Conservation (phyloP, 129 eudicot species). For the Gnaphalium uliginosum region DNA sequence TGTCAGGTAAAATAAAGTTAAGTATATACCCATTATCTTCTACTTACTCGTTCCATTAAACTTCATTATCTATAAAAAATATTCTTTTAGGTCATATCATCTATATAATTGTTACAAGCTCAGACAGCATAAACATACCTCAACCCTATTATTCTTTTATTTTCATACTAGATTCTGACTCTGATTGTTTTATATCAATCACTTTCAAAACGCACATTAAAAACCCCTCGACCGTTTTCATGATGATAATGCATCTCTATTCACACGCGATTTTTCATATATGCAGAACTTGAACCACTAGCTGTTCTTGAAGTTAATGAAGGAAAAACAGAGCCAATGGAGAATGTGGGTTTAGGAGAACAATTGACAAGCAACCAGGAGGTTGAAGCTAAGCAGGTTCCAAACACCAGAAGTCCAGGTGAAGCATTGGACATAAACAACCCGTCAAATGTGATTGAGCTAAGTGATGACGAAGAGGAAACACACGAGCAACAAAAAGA, state of each 20-base stretch:
- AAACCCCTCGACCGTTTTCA: background rate
- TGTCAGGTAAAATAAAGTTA: background rate
- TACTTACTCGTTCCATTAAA: background rate
- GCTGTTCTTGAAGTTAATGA: slow-evolving; percentile 3
- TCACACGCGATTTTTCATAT: background rate
- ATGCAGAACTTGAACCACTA: slow-evolving; percentile 22
- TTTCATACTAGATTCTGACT: no score
- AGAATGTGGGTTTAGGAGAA: slow-evolving; percentile 25
- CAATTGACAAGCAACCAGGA: slow-evolving; percentile 5
- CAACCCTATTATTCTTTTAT: background rate
- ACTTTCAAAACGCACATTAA: background rate
- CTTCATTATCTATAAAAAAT: background rate
- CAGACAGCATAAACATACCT: background rate
- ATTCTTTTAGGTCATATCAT: background rate
- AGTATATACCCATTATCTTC: background rate
- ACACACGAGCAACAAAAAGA: slow-evolving; percentile 28
- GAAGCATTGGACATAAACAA: slow-evolving; percentile 2
- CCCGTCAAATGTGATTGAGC: slow-evolving; percentile 45
- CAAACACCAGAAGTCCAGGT: slow-evolving; percentile 8
- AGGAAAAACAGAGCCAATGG: slow-evolving; percentile 12
- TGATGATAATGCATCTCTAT: background rate
- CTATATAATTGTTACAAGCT: background rate
- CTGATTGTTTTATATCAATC: no score
- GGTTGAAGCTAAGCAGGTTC: slow-evolving; percentile 21
- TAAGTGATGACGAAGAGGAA: slow-evolving; percentile 66